Conservation (phyloP, 1,284 basidiomycete species). For the Amylostereum areolatum region DNA sequence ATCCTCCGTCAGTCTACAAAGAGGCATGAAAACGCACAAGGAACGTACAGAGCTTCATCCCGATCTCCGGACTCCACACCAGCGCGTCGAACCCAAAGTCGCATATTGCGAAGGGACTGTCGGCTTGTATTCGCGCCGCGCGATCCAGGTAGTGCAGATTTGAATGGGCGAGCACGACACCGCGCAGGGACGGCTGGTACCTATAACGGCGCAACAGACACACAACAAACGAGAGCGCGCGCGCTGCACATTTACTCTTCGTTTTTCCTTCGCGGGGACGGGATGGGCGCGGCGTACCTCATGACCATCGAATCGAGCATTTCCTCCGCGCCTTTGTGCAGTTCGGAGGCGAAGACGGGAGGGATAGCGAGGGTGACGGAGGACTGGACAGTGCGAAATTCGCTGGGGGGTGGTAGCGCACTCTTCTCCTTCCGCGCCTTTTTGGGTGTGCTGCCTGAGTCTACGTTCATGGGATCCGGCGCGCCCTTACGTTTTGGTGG, state of each 20-base stretch:
- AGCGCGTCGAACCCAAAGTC: slow-evolving; percentile 77
- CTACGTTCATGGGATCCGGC: slow-evolving; percentile 4
- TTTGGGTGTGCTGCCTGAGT: slow-evolving; percentile 10
- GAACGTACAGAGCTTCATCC: slow-evolving; percentile 74
- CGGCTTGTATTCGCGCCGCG: slow-evolving; percentile 70
- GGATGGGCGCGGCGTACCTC: slow-evolving; percentile 52
- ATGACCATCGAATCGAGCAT: slow-evolving; percentile 91
- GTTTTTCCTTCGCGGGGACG: neutral
- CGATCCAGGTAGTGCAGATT: slow-evolving; percentile 66
- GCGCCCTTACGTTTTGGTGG: slow-evolving; percentile 8
- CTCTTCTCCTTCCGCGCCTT: slow-evolving; percentile 21
- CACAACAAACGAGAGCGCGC: slow-evolving; percentile 1
- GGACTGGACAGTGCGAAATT: slow-evolving; percentile 66
- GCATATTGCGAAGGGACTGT: slow-evolving; percentile 84
- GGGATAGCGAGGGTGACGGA: slow-evolving; percentile 75
- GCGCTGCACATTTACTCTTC: slow-evolving; percentile 10
- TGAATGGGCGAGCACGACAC: slow-evolving; percentile 86
- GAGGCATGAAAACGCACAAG: neutral
- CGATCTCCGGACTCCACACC: slow-evolving; percentile 86
- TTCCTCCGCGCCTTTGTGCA: slow-evolving; percentile 72
- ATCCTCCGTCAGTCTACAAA: slow-evolving; percentile 1
- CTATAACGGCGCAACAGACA: slow-evolving; percentile 34
- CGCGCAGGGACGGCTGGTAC: slow-evolving; percentile 83
- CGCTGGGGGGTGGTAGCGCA: slow-evolving; percentile 22
- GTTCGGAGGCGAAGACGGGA: slow-evolving; percentile 73